These are phyloP conservation scores for Mollisiaceae sp. DNA, from an alignment of 2,329 filamentous ascomycete species.

Conservation along the genomic window DNA sequence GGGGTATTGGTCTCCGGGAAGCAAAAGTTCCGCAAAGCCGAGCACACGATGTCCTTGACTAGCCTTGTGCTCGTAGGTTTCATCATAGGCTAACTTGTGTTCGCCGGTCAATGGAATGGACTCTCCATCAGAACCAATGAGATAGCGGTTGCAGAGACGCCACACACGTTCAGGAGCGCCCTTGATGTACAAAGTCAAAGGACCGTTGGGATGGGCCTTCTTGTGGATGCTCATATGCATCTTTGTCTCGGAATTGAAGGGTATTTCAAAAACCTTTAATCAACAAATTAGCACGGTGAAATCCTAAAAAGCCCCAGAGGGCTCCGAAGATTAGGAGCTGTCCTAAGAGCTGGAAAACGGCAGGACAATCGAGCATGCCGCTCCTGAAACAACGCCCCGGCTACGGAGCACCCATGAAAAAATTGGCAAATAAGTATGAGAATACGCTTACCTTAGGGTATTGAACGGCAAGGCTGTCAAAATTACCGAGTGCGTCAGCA, in stretches of 20 bases:
- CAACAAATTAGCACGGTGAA: too few species aligned
- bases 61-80: slow-evolving; percentile 43
- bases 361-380: too few species aligned
- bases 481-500: slow-evolving; percentile 19
- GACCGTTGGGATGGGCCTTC: slow-evolving; percentile 23
- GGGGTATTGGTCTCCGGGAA: slow-evolving; percentile 48
- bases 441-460: slow-evolving; percentile 21
- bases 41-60: slow-evolving; percentile 48
- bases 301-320: too few species aligned
- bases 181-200: slow-evolving; percentile 68
- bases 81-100: slow-evolving; percentile 41
- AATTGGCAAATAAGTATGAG: too few species aligned
- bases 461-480: slow-evolving; percentile 23
- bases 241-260: slow-evolving; percentile 58
- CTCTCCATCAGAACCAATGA: slow-evolving; percentile 35
- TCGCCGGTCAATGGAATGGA: slow-evolving; percentile 18
- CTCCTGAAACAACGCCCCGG: too few species aligned
- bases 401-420: too few species aligned
- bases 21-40: slow-evolving; percentile 49
- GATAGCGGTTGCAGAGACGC: slow-evolving; percentile 32
- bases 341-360: too few species aligned
- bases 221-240: slow-evolving; percentile 50
- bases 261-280: slow-evolving; percentile 47
- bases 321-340: too few species aligned
- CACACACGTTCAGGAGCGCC: slow-evolving; percentile 66